Conservation (phyloP, 2,329 filamentous ascomycete genomes). For the Penicillium sp. region DNA sequence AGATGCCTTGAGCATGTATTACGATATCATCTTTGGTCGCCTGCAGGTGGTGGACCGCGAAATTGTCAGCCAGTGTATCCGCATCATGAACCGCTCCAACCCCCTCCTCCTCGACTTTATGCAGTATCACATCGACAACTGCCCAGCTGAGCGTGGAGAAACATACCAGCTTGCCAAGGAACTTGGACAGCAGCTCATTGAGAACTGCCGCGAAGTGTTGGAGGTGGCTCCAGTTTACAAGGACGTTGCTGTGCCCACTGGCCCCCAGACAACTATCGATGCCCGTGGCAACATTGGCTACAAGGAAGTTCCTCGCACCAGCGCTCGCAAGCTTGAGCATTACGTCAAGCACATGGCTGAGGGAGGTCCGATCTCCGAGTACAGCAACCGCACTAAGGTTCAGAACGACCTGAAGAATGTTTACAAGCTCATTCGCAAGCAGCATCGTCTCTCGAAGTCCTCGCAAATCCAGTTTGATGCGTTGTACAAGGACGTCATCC, state of each 20-base stretch:
- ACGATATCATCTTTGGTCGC: slow-evolving; percentile 96
- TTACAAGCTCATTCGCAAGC: slow-evolving; percentile 97
- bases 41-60: slow-evolving; percentile 91
- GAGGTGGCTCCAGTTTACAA: slow-evolving; percentile 85
- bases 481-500: slow-evolving; percentile 89
- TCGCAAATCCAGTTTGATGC: slow-evolving; percentile 96
- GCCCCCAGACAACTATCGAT: slow-evolving; percentile 88
- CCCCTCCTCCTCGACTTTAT: slow-evolving; percentile 95
- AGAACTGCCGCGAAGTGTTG: slow-evolving; percentile 94
- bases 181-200: slow-evolving; percentile 86
- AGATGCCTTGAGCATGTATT: slow-evolving; percentile 97
- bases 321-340: slow-evolving; percentile 94
- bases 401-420: slow-evolving; percentile 92
- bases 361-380: slow-evolving; percentile 96
- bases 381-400: slow-evolving; percentile 96
- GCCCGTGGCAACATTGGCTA: slow-evolving; percentile 90
- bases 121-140: slow-evolving; percentile 99
- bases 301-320: slow-evolving; percentile 78
- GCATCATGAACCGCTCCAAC: slow-evolving; percentile 99
- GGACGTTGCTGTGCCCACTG: slow-evolving; percentile 89
- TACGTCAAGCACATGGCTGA: slow-evolving; percentile 99
- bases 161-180: slow-evolving; percentile 98
- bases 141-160: slow-evolving; percentile 91
- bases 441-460: slow-evolving; percentile 95
- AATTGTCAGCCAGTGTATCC: slow-evolving; percentile 97